phyloP scores from a whole-genome alignment of 192 early-diverging fungal genomes.

The Kickxella alabastrina region DNA sequence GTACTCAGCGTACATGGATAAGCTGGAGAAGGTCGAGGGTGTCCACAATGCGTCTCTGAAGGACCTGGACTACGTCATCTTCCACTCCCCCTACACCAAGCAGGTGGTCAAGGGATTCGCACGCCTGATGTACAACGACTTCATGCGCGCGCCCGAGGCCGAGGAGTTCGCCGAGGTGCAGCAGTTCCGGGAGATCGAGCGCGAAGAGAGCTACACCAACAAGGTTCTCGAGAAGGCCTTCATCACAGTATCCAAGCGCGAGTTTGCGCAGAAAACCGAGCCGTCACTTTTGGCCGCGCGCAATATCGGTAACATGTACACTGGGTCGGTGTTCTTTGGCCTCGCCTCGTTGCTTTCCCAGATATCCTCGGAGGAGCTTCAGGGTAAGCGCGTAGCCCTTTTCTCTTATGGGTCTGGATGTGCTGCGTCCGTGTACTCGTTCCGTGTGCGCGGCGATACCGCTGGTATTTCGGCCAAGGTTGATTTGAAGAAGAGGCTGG shows the following conservation, averaged over 20 bases:
- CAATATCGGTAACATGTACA: slow-evolving; percentile 96
- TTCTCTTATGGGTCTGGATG: slow-evolving; percentile 98
- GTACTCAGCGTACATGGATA: slow-evolving; percentile 80
- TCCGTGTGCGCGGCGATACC: slow-evolving; percentile 71
- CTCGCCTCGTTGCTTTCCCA: slow-evolving; percentile 78
- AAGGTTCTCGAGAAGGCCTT: slow-evolving; percentile 92
- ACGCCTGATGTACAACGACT: slow-evolving; percentile 91
- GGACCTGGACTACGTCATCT: slow-evolving; percentile 76
- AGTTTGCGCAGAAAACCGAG: slow-evolving; percentile 70
- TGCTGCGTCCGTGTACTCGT: slow-evolving; percentile 89
- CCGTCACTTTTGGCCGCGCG: slow-evolving; percentile 76
- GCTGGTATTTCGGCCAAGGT: slow-evolving; percentile 59
- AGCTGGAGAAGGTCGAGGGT: slow-evolving; percentile 51
- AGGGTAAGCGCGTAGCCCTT: slow-evolving; percentile 79
- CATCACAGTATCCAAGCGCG: slow-evolving; percentile 70
- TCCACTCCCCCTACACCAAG: slow-evolving; percentile 98
- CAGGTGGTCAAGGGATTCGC: slow-evolving; percentile 93
- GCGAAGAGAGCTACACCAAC: slow-evolving; percentile 76
- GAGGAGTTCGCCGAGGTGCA: slow-evolving; percentile 54
- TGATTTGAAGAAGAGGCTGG: slow-evolving; percentile 67
- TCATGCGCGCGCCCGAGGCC: slow-evolving; percentile 70
- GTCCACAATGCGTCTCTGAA: slow-evolving; percentile 44
- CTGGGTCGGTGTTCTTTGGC: slow-evolving; percentile 68
- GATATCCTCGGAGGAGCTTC: slow-evolving; percentile 62
- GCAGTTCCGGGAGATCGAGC: slow-evolving; percentile 55